Evolutionary conservation across 306 rosid species (phyloP).

Genomic region (Trichosanthes truncata): DNA sequence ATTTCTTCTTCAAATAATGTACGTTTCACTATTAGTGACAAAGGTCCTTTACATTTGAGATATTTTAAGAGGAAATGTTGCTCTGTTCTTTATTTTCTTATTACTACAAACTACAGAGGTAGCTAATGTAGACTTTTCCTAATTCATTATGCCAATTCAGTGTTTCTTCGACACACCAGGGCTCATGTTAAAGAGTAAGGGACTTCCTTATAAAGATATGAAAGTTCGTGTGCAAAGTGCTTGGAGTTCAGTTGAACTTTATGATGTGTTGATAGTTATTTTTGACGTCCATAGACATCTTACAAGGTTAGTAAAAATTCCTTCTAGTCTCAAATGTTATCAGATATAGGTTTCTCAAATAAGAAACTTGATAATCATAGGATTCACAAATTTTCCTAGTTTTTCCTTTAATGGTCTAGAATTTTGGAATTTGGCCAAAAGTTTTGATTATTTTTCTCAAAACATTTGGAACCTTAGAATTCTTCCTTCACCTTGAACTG

Average conservation of each 20-base stretch:
- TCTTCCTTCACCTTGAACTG: not conserved
- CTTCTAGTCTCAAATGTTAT: not conserved
- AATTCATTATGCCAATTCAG: constrained; percentile 34
- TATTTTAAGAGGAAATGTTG: not conserved
- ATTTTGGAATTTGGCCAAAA: not conserved
- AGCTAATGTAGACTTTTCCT: not conserved
- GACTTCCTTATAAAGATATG: constrained; percentile 70
- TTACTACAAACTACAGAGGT: not conserved
- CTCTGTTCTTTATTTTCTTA: not conserved
- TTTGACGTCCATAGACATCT: constrained; percentile 92
- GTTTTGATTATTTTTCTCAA: not conserved
- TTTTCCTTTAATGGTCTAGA: not conserved
- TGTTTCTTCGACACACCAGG: constrained; percentile 97
- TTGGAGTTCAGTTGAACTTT: constrained; percentile 80
- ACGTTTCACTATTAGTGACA: not conserved
- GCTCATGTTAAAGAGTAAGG: constrained; percentile 45
- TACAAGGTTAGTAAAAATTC: constrained; percentile 43
- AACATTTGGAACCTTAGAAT: not conserved
- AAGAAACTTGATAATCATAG: not conserved
- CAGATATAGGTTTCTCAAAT: not conserved
- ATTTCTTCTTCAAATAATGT: not conserved
- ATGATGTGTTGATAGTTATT: constrained; percentile 74
- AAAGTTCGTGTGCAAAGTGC: constrained; percentile 91
- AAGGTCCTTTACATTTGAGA: not conserved
- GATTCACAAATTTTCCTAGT: not conserved